phyloP scores from a whole-genome alignment of 1,284 basidiomycete species.

The Singerocomus inundabilis region DNA sequence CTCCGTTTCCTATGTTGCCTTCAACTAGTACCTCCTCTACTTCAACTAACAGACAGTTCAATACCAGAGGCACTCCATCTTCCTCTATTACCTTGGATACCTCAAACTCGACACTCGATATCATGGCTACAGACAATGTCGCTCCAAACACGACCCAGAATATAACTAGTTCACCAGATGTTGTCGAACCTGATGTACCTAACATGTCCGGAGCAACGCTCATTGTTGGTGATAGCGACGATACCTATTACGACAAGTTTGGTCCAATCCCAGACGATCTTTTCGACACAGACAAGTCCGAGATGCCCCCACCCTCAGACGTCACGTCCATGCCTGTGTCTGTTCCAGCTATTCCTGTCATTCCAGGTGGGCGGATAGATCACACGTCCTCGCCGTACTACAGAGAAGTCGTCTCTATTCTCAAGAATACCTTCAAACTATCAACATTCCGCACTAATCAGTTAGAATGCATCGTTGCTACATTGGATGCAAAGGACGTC shows the following conservation, averaged over 20 bases:
- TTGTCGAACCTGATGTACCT: slow-evolving; percentile 16
- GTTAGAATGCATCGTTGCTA: slow-evolving; percentile 82
- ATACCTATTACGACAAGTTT: slow-evolving; percentile 31
- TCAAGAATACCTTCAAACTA: slow-evolving; percentile 70
- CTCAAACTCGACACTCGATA: slow-evolving; percentile 16
- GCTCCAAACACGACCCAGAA: slow-evolving; percentile 2
- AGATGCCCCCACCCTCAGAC: not conserved
- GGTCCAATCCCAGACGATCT: slow-evolving; percentile 26
- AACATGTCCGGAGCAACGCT: slow-evolving; percentile 21
- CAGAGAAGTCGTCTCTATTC: slow-evolving; percentile 58
- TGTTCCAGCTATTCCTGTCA: slow-evolving; percentile 1
- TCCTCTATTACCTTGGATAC: slow-evolving; percentile 18
- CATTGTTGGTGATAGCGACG: slow-evolving; percentile 29
- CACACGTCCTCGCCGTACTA: slow-evolving; percentile 45
- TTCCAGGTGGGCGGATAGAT: slow-evolving; percentile 17
- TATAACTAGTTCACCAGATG: slow-evolving; percentile 9
- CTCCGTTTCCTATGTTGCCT: slow-evolving; percentile 6
- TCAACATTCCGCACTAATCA: slow-evolving; percentile 80
- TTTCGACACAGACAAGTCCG: slow-evolving; percentile 12
- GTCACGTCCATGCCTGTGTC: not conserved
- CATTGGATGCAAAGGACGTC: slow-evolving; percentile 81
- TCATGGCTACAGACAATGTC: not conserved
- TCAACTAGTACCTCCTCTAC: not conserved
- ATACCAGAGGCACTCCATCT: slow-evolving; percentile 10
- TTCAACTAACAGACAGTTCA: not conserved